These are phyloP conservation scores for Stephania yunnanensis DNA, from an alignment of 164 flowering plant genomes.

Conservation along the genomic window DNA sequence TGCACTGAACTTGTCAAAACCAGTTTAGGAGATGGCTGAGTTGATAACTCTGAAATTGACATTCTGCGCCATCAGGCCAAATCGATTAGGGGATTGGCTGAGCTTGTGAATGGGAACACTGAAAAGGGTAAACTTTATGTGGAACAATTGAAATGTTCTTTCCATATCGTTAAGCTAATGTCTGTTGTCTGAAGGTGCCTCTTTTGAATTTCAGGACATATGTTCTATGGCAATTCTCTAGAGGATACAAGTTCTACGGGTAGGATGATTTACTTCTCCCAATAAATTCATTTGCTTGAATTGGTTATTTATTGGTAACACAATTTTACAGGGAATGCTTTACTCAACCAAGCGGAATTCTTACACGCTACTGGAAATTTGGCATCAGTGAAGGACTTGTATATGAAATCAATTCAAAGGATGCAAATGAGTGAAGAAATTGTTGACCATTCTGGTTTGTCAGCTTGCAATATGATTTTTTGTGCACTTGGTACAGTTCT, in stretches of 20 bases:
- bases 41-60: slow-evolving; percentile 18
- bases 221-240: slow-evolving; percentile 33
- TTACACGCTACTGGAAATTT: slow-evolving; percentile 55
- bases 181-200: slow-evolving; percentile 8
- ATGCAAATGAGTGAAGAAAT: slow-evolving; percentile 32
- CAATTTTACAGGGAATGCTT: slow-evolving; percentile 47
- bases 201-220: slow-evolving; percentile 39
- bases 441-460: slow-evolving; percentile 31
- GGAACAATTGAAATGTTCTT: not conserved
- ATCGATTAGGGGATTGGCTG: slow-evolving; percentile 69
- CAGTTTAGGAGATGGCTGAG: slow-evolving; percentile 13
- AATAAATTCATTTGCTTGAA: not conserved
- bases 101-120: slow-evolving; percentile 56
- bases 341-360: slow-evolving; percentile 64
- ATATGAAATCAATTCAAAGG: slow-evolving; percentile 47
- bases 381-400: slow-evolving; percentile 56
- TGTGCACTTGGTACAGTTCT: slow-evolving; percentile 87
- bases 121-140: slow-evolving; percentile 37
- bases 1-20: slow-evolving; percentile 39
- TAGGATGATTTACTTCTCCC: slow-evolving; percentile 15
- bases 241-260: slow-evolving; percentile 35
- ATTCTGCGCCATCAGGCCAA: slow-evolving; percentile 40
- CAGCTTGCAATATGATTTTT: slow-evolving; percentile 62
- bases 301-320: not conserved
- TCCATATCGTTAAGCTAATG: not conserved